Evolutionary conservation across 1,284 basidiomycete genomes (phyloP).

Genomic region (Cutaneotrichosporon cyanovorans): DNA sequence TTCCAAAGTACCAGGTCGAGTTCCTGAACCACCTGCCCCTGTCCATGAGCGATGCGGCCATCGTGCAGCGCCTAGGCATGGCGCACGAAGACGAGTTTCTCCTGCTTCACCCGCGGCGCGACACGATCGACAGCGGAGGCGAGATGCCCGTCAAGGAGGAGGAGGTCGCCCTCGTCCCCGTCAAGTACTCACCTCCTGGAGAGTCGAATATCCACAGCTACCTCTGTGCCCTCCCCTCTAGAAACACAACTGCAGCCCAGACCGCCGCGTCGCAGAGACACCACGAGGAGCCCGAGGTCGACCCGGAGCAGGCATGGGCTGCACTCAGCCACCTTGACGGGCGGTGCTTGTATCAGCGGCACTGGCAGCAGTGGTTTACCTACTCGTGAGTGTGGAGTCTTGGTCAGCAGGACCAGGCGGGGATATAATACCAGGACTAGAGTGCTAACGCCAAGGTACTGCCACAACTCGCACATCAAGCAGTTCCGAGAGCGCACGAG

Average conservation of each 20-base stretch:
- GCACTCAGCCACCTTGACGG: conserved; percentile 47
- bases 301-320: conserved; percentile 36
- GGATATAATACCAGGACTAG: too few relatives aligned
- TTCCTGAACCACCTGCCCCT: conserved; percentile 76
- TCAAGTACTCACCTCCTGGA: conserved; percentile 25
- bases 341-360: conserved; percentile 45
- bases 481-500: conserved; percentile 71
- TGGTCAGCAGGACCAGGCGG: too few relatives aligned
- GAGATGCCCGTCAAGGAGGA: neutral
- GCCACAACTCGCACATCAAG: conserved; percentile 78
- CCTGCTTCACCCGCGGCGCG: conserved; percentile 52
- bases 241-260: conserved; percentile 27
- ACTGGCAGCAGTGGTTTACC: conserved; percentile 69
- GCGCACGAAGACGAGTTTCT: conserved; percentile 66
- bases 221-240: conserved; percentile 39
- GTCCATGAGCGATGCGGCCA: conserved; percentile 61
- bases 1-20: conserved; percentile 72
- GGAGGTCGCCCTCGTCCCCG: conserved; percentile 16
- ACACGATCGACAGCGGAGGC: conserved; percentile 50
- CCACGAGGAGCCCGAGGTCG: conserved; percentile 33
- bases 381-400: conserved; percentile 54
- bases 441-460: conserved; percentile 52
- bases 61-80: conserved; percentile 62
- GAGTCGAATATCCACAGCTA: conserved; percentile 22
- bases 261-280: conserved; percentile 14